phyloP scores from a whole-genome alignment of 176 grass and related monocot genomes.

The Ananas comosus region DNA sequence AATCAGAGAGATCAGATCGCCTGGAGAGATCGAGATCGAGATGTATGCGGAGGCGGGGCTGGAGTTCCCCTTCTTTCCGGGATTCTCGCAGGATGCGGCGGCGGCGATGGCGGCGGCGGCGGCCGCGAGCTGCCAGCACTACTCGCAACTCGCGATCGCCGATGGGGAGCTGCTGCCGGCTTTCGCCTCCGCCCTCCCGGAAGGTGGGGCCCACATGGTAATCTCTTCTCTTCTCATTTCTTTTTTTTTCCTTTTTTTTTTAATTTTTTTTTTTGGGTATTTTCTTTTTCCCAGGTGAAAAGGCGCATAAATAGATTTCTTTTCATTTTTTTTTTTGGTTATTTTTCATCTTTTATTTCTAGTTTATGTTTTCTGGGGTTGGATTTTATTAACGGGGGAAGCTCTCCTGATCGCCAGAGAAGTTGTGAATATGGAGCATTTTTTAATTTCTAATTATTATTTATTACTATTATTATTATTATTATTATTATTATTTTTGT shows the following conservation, averaged over 20 bases:
- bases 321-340: neutral
- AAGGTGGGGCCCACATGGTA: conserved; percentile 36
- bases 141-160: too few relatives aligned
- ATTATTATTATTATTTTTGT: too few relatives aligned
- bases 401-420: too few relatives aligned
- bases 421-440: neutral
- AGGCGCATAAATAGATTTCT: too few relatives aligned
- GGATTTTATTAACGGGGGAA: neutral
- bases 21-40: too few relatives aligned
- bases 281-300: neutral
- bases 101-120: conserved; percentile 1
- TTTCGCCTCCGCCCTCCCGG: conserved; percentile 4
- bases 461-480: too few relatives aligned
- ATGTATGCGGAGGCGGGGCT: conserved; percentile 54
- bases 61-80: conserved; percentile 24
- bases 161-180: neutral
- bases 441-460: neutral
- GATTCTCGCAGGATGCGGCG: conserved; percentile 19
- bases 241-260: neutral
- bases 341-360: neutral
- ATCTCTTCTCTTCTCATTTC: neutral
- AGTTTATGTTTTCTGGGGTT: neutral
- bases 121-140: neutral
- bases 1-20: neutral
- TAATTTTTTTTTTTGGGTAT: neutral